Evolutionary conservation across 1,139 yeast species (phyloP).

Genomic region (Candida anutae): DNA sequence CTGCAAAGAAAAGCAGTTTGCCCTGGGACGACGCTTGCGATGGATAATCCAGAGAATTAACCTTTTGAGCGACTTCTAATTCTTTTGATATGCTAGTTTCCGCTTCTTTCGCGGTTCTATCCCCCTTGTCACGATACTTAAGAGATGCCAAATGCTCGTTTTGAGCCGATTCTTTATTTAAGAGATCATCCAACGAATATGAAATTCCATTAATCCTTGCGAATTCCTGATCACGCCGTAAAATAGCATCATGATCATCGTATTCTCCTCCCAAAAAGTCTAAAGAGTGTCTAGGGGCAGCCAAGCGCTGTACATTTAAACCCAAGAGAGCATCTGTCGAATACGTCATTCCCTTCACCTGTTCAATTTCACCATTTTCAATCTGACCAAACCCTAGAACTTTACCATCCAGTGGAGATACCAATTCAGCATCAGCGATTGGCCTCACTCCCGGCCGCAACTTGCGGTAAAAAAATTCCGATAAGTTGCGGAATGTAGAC

Average conservation of each 20-base stretch:
- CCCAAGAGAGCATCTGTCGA: conserved; percentile 88
- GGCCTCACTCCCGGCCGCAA: conserved; percentile 79
- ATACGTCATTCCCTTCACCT: conserved; percentile 94
- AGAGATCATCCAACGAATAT: conserved; percentile 60
- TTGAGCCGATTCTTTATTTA: conserved; percentile 41
- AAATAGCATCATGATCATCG: conserved; percentile 34
- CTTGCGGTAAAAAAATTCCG: conserved; percentile 86
- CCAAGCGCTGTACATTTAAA: conserved; percentile 38
- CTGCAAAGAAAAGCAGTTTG: conserved; percentile 76
- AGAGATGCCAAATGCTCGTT: conserved; percentile 37
- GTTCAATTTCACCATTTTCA: conserved; percentile 83
- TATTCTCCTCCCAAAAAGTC: conserved; percentile 31
- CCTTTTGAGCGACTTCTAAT: conserved; percentile 36
- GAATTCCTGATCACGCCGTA: conserved; percentile 61
- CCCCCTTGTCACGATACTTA: conserved; percentile 55
- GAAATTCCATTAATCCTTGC: conserved; percentile 73
- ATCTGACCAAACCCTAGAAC: conserved; percentile 81
- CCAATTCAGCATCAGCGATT: conserved; percentile 58
- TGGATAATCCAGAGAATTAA: conserved; percentile 19
- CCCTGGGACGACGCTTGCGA: conserved; percentile 24
- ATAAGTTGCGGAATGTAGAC: conserved; percentile 63
- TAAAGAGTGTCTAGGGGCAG: conserved; percentile 55
- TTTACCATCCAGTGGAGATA: conserved; percentile 92
- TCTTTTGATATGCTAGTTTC: conserved; percentile 30
- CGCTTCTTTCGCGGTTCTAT: conserved; percentile 29